A percentile compares a stretch with the other conserved stretches of the same genome.
Evolutionary conservation across 225 moss, liverwort and hornwort genomes (phyloP).

Genomic region (Climacium dendroides): DNA sequence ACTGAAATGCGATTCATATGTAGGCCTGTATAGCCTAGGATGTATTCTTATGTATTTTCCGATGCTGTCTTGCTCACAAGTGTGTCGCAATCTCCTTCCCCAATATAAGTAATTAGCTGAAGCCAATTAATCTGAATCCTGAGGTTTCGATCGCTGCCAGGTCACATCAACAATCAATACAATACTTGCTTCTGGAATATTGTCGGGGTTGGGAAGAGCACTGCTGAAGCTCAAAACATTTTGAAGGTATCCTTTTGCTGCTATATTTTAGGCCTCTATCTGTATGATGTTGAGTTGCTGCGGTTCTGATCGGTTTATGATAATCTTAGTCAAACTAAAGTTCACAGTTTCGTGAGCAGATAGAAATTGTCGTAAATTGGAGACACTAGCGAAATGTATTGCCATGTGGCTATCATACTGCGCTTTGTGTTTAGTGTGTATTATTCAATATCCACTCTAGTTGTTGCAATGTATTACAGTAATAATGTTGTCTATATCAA

Average conservation of each 20-base stretch:
- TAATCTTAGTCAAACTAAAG: not conserved
- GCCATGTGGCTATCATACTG: not conserved
- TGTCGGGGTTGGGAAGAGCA: conserved; percentile 48
- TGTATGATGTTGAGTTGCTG: not conserved
- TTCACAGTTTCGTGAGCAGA: not conserved
- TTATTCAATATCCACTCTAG: not conserved
- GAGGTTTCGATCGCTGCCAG: conserved; percentile 8
- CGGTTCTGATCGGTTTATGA: not conserved
- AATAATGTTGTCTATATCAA: not conserved
- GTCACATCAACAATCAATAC: conserved; percentile 90
- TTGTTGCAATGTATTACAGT: not conserved
- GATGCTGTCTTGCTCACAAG: not conserved
- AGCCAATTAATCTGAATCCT: not conserved
- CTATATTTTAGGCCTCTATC: not conserved
- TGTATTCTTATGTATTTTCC: not conserved
- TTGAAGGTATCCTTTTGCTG: conserved; percentile 38
- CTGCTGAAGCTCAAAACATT: conserved; percentile 46
- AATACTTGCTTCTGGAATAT: conserved; percentile 92
- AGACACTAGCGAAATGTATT: not conserved
- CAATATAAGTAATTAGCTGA: not conserved
- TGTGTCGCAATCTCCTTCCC: not conserved
- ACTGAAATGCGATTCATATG: not conserved
- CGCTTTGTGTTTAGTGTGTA: not conserved
- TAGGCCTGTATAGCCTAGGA: not conserved
- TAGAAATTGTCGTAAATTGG: not conserved